Percentiles rank a stretch among this genome's conserved stretches.
phyloP scores from a whole-genome alignment of 179 eudicot species.

The Nepenthes alata region DNA sequence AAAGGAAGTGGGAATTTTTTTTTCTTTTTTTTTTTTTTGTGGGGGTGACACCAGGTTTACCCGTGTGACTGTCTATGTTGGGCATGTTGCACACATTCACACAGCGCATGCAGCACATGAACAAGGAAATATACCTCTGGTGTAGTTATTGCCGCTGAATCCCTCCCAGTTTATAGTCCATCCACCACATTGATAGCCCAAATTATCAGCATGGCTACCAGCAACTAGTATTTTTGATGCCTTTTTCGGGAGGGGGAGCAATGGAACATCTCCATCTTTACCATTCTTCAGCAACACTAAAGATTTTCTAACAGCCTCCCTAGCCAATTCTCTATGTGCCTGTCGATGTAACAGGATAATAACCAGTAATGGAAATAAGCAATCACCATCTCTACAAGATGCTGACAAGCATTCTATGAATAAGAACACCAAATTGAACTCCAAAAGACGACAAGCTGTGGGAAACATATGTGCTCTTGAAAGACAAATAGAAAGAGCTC shows the following conservation, averaged over 20 bases:
- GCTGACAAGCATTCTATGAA: no score
- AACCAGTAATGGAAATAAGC: neutral
- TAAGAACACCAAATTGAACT: no score
- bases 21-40: no score
- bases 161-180: constrained; percentile 52
- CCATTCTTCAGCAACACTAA: constrained; percentile 38
- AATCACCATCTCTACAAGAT: neutral
- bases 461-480: neutral
- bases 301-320: constrained; percentile 43
- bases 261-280: constrained; percentile 18
- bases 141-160: constrained; percentile 31
- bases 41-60: no score
- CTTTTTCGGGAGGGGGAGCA: constrained; percentile 37
- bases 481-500: neutral
- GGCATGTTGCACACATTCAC: no score
- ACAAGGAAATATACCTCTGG: constrained; percentile 19
- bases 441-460: neutral
- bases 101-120: neutral
- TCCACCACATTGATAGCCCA: constrained; percentile 49
- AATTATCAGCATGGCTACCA: constrained; percentile 42
- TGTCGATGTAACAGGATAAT: constrained; percentile 12
- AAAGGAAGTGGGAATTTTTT: no score
- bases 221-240: constrained; percentile 36
- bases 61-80: no score
- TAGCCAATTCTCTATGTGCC: constrained; percentile 40